phyloP scores from a whole-genome alignment of 2,329 filamentous ascomycete genomes.

The Phoma herbarum region DNA sequence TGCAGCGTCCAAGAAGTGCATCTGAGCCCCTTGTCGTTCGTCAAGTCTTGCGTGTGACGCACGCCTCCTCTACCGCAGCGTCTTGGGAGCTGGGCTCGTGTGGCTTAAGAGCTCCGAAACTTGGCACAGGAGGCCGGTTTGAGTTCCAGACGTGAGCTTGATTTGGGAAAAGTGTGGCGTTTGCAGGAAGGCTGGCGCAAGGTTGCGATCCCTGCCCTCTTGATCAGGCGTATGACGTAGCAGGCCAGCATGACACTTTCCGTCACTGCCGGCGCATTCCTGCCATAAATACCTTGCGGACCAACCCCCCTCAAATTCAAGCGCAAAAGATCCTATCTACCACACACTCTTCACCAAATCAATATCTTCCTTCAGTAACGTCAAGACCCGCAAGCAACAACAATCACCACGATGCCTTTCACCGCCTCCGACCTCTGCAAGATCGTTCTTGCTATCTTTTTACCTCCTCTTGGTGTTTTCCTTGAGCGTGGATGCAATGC shows the following conservation, averaged over 20 bases:
- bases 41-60: constrained; percentile 10
- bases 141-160: constrained; percentile 7
- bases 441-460: constrained; percentile 87
- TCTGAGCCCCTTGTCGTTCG: constrained; percentile 3
- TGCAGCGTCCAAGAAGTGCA: background rate
- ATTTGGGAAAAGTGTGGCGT: constrained; percentile 14
- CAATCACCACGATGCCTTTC: constrained; percentile 63
- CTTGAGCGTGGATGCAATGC: constrained; percentile 89
- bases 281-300: constrained; percentile 31
- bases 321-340: constrained; percentile 3
- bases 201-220: background rate
- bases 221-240: constrained; percentile 7
- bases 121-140: constrained; percentile 9
- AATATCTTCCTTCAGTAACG: background rate
- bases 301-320: constrained; percentile 17
- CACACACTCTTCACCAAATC: constrained; percentile 3
- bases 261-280: constrained; percentile 28
- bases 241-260: constrained; percentile 16
- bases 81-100: constrained; percentile 12
- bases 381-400: too few species aligned
- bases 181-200: constrained; percentile 3
- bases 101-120: constrained; percentile 1
- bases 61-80: constrained; percentile 5
- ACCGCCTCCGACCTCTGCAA: constrained; percentile 78
- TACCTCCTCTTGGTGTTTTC: constrained; percentile 91